Evolutionary conservation across 768 basidiomycete genomes (phyloP).

Genomic region (Cyclocybe aegerita): DNA sequence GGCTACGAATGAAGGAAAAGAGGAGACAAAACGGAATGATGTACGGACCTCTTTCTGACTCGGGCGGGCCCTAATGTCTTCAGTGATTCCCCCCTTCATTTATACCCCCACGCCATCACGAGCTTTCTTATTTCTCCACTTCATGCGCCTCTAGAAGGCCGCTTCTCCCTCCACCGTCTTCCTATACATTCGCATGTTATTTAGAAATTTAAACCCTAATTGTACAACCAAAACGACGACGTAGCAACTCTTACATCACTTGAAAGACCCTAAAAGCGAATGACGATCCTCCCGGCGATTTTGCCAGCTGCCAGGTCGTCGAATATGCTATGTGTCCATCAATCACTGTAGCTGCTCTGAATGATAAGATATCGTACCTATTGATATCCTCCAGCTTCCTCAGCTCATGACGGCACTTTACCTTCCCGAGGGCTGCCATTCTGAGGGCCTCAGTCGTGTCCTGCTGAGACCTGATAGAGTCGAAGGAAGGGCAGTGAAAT

Average conservation of each 20-base stretch:
- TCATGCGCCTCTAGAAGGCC: too few relatives aligned
- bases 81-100: background rate
- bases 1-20: slow-evolving; percentile 15
- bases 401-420: slow-evolving; percentile 53
- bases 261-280: slow-evolving; percentile 17
- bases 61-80: too few relatives aligned
- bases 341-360: background rate
- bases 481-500: background rate
- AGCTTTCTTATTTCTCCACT: too few relatives aligned
- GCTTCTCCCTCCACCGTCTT: too few relatives aligned
- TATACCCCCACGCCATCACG: background rate
- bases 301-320: slow-evolving; percentile 28
- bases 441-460: slow-evolving; percentile 78
- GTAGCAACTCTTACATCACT: background rate
- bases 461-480: slow-evolving; percentile 58
- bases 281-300: slow-evolving; percentile 30
- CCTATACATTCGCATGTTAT: too few relatives aligned
- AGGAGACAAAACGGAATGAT: slow-evolving; percentile 11
- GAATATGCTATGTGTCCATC: slow-evolving; percentile 20
- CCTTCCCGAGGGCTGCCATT: slow-evolving; percentile 67
- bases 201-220: background rate
- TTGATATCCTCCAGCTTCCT: slow-evolving; percentile 50
- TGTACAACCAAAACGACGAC: background rate
- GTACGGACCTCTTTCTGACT: slow-evolving; percentile 2
- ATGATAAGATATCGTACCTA: slow-evolving; percentile 33